Evolutionary conservation across 345 rosid genomes (phyloP), one percentile per base, ranked within the genome.

Genomic region (Lepidium africanum): DNA sequence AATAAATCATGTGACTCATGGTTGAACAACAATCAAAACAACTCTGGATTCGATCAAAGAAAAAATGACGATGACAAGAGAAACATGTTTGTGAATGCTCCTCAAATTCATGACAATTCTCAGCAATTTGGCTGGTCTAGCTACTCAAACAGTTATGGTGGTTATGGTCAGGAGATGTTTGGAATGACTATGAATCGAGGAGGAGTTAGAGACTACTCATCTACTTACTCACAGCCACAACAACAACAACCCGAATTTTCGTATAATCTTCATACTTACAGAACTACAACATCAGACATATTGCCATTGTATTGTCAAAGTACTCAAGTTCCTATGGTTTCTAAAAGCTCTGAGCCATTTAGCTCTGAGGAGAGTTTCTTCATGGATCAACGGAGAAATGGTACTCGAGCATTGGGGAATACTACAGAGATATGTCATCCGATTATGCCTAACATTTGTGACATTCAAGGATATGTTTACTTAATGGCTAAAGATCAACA

Each of bases 401-500:
- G 51, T 43, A 59, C 43, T 54, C 69, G 41, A 43, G 46, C 6
- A 23, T 3, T 70, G 37, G 76, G 65, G 16, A 42, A 13, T 51
- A 11, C 56, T 41, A 52, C 21, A 5, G 69, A 25, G 62, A 59
- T 38, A 10, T 37, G 32, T 54, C 64, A 68, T 3, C 37, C 69
- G 37, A 68, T 71, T 13, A 48, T 74, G 12, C 79, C 41, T 70
- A 79, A 73, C 56, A 43, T 75, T 39, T 64, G 62, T 33, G 83
- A 83, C 68, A 77, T 73, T 30, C 81, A 70, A 3, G 85, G 84
- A 16, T 67, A 58, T 55, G 76, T 81, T 0, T 80, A 80, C 67
- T 73, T 76, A 10, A 76, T 84, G 72, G 85, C 85, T 10, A 80
- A 78, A 59, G 88, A 84, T 47, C 88, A 84, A 37, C 79, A 80